Base-by-base conservation (phyloP, 495 filamentous ascomycete genomes). In the Xylaria venustula region DNA sequence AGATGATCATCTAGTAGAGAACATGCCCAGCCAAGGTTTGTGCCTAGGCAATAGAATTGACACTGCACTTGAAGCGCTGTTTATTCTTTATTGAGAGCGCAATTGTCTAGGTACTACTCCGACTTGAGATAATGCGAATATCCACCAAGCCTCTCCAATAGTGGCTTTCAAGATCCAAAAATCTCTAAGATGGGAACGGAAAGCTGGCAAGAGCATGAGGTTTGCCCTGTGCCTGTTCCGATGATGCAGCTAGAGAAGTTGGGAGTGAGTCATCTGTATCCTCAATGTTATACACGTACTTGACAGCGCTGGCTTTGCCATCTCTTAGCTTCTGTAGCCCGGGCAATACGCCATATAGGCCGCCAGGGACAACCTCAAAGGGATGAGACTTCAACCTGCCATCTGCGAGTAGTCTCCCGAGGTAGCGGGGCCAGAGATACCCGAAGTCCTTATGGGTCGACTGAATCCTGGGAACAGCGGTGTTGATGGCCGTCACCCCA, bases 371-470 rank as follows among this genome's bases (percentile, higher is more conserved):
- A 47, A 77, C 58, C 22, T 75, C 67, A 23, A 62, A 57, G 32
- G 75, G 75, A 56, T 78, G 76, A 2, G 68, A 65, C 55, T 64
- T 66, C 54, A 77, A 64, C 41, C 49, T 72, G 1, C 73, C 74
- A 9, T 72, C 60, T 34, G 62, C 69, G 25, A 78, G 54, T 6
- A 73, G 54, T 32, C 62, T 54, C 3, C 61, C 64, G 25, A 80
- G 23, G 20, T 71, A 74, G 8, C 68, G 64, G 11, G 62, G 73
- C 56, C 74, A 75, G 19, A 70, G 60, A 23, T 62, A 71, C 6
- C 63, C 74, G 62, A 79, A 76, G 15, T 78, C 74, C 28, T 67
- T 53, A 61, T 73, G 73, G 20, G 58, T 67, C 11, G 49, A 55
- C 41, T 70, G 66, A 3, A 66, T 42, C 0, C 54, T 55, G 20